phyloP scores from a whole-genome alignment of 2,329 filamentous ascomycete species.

The Leptographium lundbergii region DNA sequence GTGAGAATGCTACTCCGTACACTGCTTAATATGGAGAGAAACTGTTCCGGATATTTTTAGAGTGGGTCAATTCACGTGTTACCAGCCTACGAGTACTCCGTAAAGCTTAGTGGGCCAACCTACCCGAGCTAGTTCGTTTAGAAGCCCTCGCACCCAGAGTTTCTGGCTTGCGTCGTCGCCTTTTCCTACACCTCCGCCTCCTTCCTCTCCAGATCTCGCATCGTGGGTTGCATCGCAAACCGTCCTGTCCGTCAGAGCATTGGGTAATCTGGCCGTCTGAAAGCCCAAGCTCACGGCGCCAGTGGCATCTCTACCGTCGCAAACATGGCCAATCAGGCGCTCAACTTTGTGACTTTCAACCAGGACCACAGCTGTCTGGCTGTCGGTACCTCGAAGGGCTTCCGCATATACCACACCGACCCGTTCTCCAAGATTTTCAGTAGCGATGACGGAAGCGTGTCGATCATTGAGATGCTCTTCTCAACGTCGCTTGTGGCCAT shows the following conservation, averaged over 20 bases:
- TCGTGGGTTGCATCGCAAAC: not conserved
- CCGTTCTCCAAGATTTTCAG: constrained; percentile 93
- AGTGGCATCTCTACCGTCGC: constrained; percentile 8
- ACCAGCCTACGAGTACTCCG: not conserved
- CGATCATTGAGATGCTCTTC: constrained; percentile 97
- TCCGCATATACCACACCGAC: constrained; percentile 93
- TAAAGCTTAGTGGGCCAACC: not conserved
- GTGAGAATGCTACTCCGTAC: not conserved
- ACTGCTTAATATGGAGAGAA: too few relatives aligned
- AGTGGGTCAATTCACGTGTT: not conserved
- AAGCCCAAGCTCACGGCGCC: not conserved
- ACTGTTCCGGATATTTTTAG: not conserved
- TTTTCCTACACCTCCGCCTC: not conserved
- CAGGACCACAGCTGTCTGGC: constrained; percentile 96
- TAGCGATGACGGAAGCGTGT: constrained; percentile 87
- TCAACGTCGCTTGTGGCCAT: constrained; percentile 92
- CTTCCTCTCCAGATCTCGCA: not conserved
- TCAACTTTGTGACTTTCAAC: constrained; percentile 99
- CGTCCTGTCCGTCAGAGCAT: not conserved
- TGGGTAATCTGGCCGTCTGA: not conserved
- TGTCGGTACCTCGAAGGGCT: constrained; percentile 87
- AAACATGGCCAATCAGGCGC: constrained; percentile 54
- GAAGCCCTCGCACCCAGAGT: not conserved
- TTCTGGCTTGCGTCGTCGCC: not conserved
- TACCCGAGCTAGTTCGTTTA: not conserved